Evolutionary conservation across 1,284 basidiomycete species (phyloP), one percentile per base, ranked within the genome.

Genomic region (Coniophora puteana): DNA sequence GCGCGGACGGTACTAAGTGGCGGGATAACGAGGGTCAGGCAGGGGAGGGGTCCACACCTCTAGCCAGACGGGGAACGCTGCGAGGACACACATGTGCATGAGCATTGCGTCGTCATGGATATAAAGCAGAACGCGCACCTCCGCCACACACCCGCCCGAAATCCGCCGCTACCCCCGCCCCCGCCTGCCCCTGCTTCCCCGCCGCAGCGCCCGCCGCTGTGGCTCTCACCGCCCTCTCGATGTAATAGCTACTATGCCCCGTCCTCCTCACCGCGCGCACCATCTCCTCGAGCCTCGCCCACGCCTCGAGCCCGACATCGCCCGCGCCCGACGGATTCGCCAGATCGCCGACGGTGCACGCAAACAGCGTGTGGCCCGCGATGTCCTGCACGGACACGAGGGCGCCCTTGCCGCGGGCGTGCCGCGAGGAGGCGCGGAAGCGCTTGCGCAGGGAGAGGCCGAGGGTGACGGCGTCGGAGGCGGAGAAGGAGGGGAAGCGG

Each of bases 41-140:
- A n/a, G n/a, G 28, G 26, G 25, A 40, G 17, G 25, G 36, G 25
- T 30, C 39, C 57, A 54, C 61, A 85, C 86, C 71, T 88, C 80
- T 41, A 89, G 63, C 86, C 86, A 89, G 51, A 89, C 79, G 12
- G 86, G 86, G 68, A 87, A 89, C 1, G 87, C 86, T 89, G 33
- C 23, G 43, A 41, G 27, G 40, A 46, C 38, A 44, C 18, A 27
- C 38, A 40, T 43, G 41, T 46, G 41, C n/a, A n/a, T n/a, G n/a
- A n/a, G n/a, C n/a, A 45, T 39, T 25, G 17, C 16, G 29, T 13
- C 41, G 26, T 27, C 27, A 29, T 24, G 22, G 48, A 35, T n/a
- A 41, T 8, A 4, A n/a, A n/a, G 12, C 27, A 18, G 23, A 36
- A 36, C 13, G 7, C 78, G 61, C 49, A 89, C 86, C 87, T 65